A percentile compares a stretch with the other conserved stretches of the same genome.
These are phyloP conservation scores for Pestalotiopsis fici DNA, from an alignment of 2,329 filamentous ascomycete genomes.

Conservation along the genomic window DNA sequence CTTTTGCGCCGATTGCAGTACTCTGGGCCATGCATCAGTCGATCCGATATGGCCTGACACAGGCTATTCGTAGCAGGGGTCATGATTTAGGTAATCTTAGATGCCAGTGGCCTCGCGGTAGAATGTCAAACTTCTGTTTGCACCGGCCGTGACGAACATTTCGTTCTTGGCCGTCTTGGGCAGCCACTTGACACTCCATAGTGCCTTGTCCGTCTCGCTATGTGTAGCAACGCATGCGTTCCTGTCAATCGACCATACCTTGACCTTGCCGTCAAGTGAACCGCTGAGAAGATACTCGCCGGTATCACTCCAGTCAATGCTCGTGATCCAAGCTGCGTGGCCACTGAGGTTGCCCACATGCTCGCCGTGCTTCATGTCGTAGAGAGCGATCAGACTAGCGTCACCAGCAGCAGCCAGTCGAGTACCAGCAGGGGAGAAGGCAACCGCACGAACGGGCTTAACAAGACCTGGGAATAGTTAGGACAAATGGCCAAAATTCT, in stretches of 20 bases:
- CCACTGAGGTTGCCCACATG: conserved; percentile 77
- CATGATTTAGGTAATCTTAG: not conserved
- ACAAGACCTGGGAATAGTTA: conserved; percentile 63
- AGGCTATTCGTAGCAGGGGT: not conserved
- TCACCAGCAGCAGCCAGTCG: conserved; percentile 90
- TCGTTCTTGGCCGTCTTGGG: conserved; percentile 69
- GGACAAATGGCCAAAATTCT: not conserved
- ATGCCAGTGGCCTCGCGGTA: conserved; percentile 79
- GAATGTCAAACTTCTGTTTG: conserved; percentile 74
- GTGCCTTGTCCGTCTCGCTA: conserved; percentile 80
- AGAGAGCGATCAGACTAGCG: conserved; percentile 83
- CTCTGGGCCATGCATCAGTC: not conserved
- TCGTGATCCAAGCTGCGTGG: conserved; percentile 85
- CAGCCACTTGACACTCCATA: conserved; percentile 86
- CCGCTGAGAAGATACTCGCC: conserved; percentile 90
- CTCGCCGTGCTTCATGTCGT: conserved; percentile 89
- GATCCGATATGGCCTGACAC: too few species aligned
- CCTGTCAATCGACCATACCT: conserved; percentile 91
- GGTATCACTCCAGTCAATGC: conserved; percentile 88
- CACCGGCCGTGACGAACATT: conserved; percentile 78
- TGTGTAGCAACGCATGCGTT: conserved; percentile 88
- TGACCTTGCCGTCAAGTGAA: conserved; percentile 89
- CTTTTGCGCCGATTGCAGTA: too few species aligned
- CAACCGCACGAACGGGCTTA: conserved; percentile 80
- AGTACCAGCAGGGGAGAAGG: conserved; percentile 84